These are phyloP conservation scores for Goffeauzyma gilvescens DNA, from an alignment of 768 basidiomycete species.

Conservation along the genomic window DNA sequence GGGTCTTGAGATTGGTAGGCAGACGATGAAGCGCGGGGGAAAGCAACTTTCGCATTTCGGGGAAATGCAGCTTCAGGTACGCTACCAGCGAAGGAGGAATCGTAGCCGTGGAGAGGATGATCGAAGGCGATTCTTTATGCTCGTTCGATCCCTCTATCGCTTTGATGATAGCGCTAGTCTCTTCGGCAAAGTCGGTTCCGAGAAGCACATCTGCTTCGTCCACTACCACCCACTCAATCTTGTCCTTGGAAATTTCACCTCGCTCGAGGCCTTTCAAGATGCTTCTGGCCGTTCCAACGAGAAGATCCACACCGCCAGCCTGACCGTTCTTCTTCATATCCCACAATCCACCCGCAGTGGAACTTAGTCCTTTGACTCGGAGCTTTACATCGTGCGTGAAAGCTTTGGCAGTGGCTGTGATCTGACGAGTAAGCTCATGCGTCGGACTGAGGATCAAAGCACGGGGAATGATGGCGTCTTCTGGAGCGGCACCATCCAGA, in stretches of 20 bases:
- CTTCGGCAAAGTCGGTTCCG: constrained; percentile 61
- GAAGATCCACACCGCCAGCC: constrained; percentile 20
- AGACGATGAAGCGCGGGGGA: constrained; percentile 65
- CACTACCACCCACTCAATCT: constrained; percentile 71
- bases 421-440: constrained; percentile 69
- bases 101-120: constrained; percentile 68
- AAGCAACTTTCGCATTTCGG: constrained; percentile 36
- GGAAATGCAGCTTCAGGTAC: constrained; percentile 14
- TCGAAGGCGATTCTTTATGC: constrained; percentile 43
- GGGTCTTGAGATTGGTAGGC: constrained; percentile 48
- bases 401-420: constrained; percentile 53
- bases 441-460: constrained; percentile 70
- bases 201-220: constrained; percentile 85
- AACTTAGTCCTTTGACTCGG: constrained; percentile 44
- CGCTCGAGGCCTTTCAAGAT: constrained; percentile 40
- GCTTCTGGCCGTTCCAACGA: constrained; percentile 44
- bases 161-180: constrained; percentile 54
- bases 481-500: constrained; percentile 8
- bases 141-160: constrained; percentile 34
- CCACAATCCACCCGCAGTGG: constrained; percentile 15
- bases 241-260: constrained; percentile 42
- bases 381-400: constrained; percentile 58
- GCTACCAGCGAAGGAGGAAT: constrained; percentile 46
- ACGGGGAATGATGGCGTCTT: constrained; percentile 44
- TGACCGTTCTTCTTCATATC: constrained; percentile 10